These are phyloP conservation scores for Vaccinium corymbosum DNA, from an alignment of 148 eudicot species.

Conservation along the genomic window DNA sequence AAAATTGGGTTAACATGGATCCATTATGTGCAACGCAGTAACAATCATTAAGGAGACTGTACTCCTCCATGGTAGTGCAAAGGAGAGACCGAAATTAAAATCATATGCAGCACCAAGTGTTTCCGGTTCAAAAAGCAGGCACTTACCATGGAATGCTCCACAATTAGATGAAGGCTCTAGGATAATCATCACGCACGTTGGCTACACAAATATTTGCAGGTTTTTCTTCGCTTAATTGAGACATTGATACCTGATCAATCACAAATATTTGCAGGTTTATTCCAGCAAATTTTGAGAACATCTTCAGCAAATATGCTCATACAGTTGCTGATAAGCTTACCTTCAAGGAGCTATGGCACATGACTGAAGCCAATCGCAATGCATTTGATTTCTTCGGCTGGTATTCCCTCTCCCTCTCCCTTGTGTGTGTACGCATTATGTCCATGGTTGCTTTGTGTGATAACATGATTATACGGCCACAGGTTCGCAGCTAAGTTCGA, in stretches of 20 bases:
- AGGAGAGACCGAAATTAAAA: no score
- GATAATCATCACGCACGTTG: no score
- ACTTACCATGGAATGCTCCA: no score
- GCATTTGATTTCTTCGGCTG: constrained; percentile 70
- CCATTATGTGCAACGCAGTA: no score
- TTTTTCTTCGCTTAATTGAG: neutral
- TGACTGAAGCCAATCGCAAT: constrained; percentile 65
- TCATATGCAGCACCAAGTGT: no score
- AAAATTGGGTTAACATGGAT: neutral
- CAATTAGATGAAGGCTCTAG: no score
- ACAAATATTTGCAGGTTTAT: constrained; percentile 37
- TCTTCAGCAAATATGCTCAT: constrained; percentile 63
- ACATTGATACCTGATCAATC: neutral
- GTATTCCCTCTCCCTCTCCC: constrained; percentile 21
- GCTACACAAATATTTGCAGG: no score
- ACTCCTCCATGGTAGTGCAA: no score
- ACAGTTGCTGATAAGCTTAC: constrained; percentile 58
- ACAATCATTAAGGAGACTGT: no score
- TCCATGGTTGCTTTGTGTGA: neutral
- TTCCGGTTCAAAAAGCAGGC: no score
- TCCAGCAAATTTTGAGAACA: constrained; percentile 68
- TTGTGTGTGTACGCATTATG: neutral
- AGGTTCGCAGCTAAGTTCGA: constrained; percentile 56
- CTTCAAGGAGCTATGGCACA: constrained; percentile 56
- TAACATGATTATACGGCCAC: neutral